These are phyloP conservation scores for Marasmius tenuissimus DNA, from an alignment of 1,284 basidiomycete species.

Conservation along the genomic window DNA sequence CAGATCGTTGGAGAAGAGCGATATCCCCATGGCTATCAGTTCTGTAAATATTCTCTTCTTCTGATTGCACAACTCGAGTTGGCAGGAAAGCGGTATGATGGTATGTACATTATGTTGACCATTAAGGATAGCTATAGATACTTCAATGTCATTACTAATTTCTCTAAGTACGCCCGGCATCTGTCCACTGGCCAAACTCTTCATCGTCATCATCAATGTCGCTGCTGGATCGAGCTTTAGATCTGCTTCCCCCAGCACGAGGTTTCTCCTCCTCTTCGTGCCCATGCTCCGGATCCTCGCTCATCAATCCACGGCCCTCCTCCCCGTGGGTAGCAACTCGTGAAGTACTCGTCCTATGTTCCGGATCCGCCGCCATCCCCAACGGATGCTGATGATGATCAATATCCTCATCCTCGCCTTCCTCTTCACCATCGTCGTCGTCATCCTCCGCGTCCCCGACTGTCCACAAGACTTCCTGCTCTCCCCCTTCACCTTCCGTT, in stretches of 20 bases:
- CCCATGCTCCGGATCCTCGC: background rate
- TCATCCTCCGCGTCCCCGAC: constrained; percentile 48
- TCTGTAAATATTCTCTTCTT: no score
- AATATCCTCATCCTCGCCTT: constrained; percentile 16
- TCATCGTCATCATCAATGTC: constrained; percentile 14
- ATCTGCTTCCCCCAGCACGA: constrained; percentile 3
- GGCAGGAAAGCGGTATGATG: no score
- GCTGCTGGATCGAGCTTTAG: constrained; percentile 10
- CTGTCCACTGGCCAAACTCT: constrained; percentile 19
- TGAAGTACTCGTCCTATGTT: constrained; percentile 4
- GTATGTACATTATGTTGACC: background rate
- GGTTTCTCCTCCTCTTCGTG: constrained; percentile 10
- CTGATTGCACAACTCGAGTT: no score
- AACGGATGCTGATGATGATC: constrained; percentile 19
- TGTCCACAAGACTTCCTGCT: constrained; percentile 57
- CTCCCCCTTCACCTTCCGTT: constrained; percentile 27
- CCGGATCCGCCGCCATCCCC: background rate
- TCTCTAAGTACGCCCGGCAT: background rate
- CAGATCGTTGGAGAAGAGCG: no score
- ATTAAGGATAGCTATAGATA: background rate
- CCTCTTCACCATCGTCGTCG: constrained; percentile 52
- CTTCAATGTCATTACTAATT: background rate
- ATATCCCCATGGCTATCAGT: no score
- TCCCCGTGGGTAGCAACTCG: constrained; percentile 15
- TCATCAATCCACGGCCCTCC: constrained; percentile 20